A percentile compares a stretch with the other conserved stretches of the same genome.
These are phyloP conservation scores for Hypoxylon crocopeplum DNA, from an alignment of 495 filamentous ascomycete genomes.

Conservation along the genomic window DNA sequence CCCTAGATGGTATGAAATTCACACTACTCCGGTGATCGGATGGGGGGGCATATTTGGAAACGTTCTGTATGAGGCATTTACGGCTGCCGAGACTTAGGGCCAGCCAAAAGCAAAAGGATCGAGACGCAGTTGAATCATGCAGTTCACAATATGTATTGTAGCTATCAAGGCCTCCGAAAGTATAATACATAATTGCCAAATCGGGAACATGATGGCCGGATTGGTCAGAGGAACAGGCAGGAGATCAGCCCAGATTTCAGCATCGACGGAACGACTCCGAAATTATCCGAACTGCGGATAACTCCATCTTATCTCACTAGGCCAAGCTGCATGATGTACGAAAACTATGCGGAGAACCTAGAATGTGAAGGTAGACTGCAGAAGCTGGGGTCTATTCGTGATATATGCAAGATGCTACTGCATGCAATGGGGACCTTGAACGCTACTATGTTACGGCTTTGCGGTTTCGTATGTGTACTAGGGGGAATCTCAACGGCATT, in stretches of 20 bases:
- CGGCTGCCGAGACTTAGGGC: not conserved
- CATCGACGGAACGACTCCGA: conserved; percentile 12
- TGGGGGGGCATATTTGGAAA: not conserved
- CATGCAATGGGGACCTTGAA: not conserved
- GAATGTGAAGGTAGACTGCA: conserved; percentile 6
- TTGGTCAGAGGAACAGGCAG: conserved; percentile 8
- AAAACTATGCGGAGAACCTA: conserved; percentile 19
- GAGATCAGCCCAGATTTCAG: conserved; percentile 6
- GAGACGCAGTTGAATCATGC: not conserved
- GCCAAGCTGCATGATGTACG: conserved; percentile 20
- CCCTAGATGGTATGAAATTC: not conserved
- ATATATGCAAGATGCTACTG: conserved; percentile 11
- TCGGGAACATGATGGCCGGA: conserved; percentile 11
- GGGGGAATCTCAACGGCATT: too few species aligned
- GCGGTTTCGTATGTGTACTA: too few species aligned
- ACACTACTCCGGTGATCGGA: not conserved
- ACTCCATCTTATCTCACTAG: conserved; percentile 9
- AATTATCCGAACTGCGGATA: conserved; percentile 19
- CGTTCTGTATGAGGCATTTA: not conserved
- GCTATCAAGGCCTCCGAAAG: not conserved
- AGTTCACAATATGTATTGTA: not conserved
- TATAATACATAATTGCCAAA: not conserved
- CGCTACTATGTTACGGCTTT: not conserved
- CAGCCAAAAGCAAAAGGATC: too few species aligned
- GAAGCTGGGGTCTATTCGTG: conserved; percentile 6